Evolutionary conservation across 2,329 filamentous ascomycete genomes (phyloP).

Genomic region (Fusarium sp.): DNA sequence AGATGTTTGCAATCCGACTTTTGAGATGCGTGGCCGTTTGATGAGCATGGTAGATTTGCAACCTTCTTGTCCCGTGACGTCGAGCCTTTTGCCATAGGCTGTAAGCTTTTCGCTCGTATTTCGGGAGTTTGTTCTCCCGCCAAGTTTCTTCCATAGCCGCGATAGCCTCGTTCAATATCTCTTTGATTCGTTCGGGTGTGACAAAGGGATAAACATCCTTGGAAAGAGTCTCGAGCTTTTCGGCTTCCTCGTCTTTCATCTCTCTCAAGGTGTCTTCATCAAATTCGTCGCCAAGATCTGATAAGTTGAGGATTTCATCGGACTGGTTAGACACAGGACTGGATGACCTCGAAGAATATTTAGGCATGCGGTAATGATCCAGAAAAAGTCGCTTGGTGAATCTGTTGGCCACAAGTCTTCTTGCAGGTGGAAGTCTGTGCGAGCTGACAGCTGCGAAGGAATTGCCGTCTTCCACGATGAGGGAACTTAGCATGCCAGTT

Average conservation of each 20-base stretch:
- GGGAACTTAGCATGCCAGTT: constrained; percentile 41
- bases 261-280: constrained; percentile 74
- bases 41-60: constrained; percentile 62
- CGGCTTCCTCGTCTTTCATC: constrained; percentile 63
- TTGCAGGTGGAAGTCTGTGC: constrained; percentile 58
- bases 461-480: constrained; percentile 40
- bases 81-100: constrained; percentile 73
- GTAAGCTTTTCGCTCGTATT: constrained; percentile 70
- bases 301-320: constrained; percentile 27
- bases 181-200: constrained; percentile 52
- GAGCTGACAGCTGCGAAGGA: constrained; percentile 50
- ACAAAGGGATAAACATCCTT: constrained; percentile 51
- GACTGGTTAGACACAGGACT: constrained; percentile 21
- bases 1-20: constrained; percentile 69
- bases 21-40: constrained; percentile 60
- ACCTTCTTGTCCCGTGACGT: constrained; percentile 54
- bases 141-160: constrained; percentile 68
- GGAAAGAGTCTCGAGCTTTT: constrained; percentile 12
- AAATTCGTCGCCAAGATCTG: constrained; percentile 47
- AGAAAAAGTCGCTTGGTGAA: constrained; percentile 60
- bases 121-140: constrained; percentile 71
- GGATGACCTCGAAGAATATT: constrained; percentile 26
- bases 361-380: constrained; percentile 45
- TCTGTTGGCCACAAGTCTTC: constrained; percentile 60
- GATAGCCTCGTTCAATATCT: constrained; percentile 57